Evolutionary conservation across 176 grass and related monocot species (phyloP).

Genomic region (barley (Hordeum vulgare)): DNA sequence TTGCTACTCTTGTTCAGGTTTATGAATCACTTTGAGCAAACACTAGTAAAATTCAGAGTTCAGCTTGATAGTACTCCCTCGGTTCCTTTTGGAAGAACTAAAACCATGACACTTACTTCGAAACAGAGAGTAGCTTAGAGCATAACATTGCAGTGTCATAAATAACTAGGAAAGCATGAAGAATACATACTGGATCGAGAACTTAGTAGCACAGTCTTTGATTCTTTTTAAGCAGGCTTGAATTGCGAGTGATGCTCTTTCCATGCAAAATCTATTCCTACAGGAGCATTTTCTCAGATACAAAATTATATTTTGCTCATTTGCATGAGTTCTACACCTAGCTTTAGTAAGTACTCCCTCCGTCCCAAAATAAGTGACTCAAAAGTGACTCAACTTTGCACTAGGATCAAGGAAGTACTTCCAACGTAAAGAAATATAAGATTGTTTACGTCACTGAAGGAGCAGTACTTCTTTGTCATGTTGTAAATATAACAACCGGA

Average conservation of each 20-base stretch:
- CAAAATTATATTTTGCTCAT: conserved; percentile 26
- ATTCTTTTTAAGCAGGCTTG: conserved; percentile 40
- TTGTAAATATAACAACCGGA: conserved; percentile 13
- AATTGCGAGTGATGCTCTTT: conserved; percentile 28
- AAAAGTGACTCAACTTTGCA: too few species aligned
- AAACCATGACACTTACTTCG: too few species aligned
- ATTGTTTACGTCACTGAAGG: too few species aligned
- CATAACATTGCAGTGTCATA: background rate
- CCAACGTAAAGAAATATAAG: too few species aligned
- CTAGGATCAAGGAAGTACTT: too few species aligned
- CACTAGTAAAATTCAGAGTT: background rate
- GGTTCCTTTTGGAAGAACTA: too few species aligned
- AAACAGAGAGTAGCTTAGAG: background rate
- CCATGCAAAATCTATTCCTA: conserved; percentile 31
- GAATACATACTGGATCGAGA: conserved; percentile 39
- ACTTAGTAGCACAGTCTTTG: conserved; percentile 26
- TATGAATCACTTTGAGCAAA: background rate
- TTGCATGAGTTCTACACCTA: conserved; percentile 11
- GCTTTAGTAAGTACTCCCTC: conserved; percentile 12
- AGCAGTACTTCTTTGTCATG: too few species aligned
- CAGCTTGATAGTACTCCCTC: too few species aligned
- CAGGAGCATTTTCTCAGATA: conserved; percentile 43
- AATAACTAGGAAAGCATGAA: background rate
- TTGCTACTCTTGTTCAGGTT: background rate
- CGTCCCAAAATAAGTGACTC: too few species aligned